phyloP scores from a whole-genome alignment of 1,284 basidiomycete genomes.

The Pholiota adiposa region DNA sequence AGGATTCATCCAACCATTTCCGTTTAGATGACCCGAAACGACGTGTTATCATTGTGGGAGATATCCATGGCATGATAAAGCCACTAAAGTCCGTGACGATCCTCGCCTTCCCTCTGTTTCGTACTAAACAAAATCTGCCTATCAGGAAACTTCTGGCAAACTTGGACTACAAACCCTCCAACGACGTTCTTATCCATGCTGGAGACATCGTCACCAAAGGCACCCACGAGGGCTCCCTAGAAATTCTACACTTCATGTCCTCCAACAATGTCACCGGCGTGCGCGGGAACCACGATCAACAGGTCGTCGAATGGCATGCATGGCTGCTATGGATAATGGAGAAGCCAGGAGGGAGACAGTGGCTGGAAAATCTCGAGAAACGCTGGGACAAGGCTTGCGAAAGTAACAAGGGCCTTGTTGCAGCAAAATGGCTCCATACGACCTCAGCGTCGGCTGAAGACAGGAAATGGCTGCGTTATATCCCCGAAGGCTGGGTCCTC shows the following conservation, averaged over 20 bases:
- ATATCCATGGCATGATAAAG: constrained; percentile 81
- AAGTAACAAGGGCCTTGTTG: constrained; percentile 35
- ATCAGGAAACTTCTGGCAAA: constrained; percentile 64
- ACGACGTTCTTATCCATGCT: constrained; percentile 76
- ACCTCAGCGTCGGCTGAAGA: constrained; percentile 35
- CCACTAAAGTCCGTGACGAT: constrained; percentile 61
- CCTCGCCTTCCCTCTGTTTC: background rate
- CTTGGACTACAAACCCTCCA: constrained; percentile 58
- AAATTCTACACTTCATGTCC: constrained; percentile 69
- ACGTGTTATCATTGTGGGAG: constrained; percentile 78
- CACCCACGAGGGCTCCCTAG: constrained; percentile 57
- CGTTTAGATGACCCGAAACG: constrained; percentile 49
- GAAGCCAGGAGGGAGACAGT: constrained; percentile 50
- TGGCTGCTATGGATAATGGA: constrained; percentile 76
- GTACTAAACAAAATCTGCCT: background rate
- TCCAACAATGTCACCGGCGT: constrained; percentile 70
- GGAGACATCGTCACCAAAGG: constrained; percentile 85
- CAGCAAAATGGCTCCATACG: constrained; percentile 48
- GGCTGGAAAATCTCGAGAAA: constrained; percentile 51
- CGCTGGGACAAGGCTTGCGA: constrained; percentile 44
- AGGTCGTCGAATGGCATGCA: constrained; percentile 82
- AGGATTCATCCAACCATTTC: background rate
- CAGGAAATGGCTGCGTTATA: constrained; percentile 55
- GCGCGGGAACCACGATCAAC: constrained; percentile 91
- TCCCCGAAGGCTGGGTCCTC: constrained; percentile 71